These are phyloP conservation scores for Blastobotrys petasosporus DNA, from an alignment of 1,139 yeast genomes.

Conservation along the genomic window DNA sequence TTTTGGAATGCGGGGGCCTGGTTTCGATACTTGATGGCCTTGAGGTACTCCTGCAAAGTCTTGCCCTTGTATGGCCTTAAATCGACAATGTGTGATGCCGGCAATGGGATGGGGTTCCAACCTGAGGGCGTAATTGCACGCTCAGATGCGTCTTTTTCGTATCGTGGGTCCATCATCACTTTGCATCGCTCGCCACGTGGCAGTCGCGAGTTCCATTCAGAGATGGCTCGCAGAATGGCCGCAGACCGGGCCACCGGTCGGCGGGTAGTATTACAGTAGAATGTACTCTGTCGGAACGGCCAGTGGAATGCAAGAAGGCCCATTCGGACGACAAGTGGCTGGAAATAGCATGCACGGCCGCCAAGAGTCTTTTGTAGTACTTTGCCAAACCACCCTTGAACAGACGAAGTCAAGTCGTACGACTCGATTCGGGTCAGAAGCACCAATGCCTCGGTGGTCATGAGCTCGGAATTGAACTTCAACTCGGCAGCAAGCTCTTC, in stretches of 20 bases:
- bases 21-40: constrained; percentile 39
- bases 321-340: constrained; percentile 36
- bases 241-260: constrained; percentile 42
- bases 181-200: constrained; percentile 32
- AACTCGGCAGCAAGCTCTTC: constrained; percentile 26
- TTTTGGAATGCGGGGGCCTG: constrained; percentile 36
- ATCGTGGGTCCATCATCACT: constrained; percentile 39
- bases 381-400: constrained; percentile 33
- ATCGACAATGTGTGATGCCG: constrained; percentile 41
- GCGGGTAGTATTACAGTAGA: constrained; percentile 37
- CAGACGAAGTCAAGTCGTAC: constrained; percentile 38
- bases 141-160: constrained; percentile 35
- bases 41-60: constrained; percentile 35
- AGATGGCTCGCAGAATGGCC: constrained; percentile 38
- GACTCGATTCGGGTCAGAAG: constrained; percentile 36
- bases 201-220: constrained; percentile 35
- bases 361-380: constrained; percentile 33
- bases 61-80: constrained; percentile 36
- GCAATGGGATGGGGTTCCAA: constrained; percentile 37
- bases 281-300: constrained; percentile 43
- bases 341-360: constrained; percentile 27
- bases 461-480: constrained; percentile 34
- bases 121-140: constrained; percentile 39
- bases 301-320: constrained; percentile 43
- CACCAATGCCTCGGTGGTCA: constrained; percentile 41